A percentile compares a stretch with the other conserved stretches of the same genome.
Conservation (phyloP, 306 rosid genomes). For the Dicorynia guianensis region DNA sequence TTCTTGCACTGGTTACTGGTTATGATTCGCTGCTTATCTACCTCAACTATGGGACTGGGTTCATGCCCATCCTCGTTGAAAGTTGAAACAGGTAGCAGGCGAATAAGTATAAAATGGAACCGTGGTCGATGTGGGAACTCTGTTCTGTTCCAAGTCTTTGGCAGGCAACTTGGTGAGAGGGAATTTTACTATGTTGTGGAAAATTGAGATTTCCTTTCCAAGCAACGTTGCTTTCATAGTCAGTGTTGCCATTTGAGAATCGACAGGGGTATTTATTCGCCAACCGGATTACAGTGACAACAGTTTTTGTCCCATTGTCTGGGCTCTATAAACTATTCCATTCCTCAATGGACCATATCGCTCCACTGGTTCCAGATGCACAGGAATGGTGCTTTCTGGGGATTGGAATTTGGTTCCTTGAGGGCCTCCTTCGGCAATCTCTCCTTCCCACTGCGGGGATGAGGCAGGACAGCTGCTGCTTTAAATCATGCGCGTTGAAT, state of each 20-base stretch:
- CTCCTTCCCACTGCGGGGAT: too few relatives aligned
- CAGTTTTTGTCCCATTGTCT: slow-evolving; percentile 46
- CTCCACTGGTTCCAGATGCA: slow-evolving; percentile 49
- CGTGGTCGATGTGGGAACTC: neutral
- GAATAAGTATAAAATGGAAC: neutral
- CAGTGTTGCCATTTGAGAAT: slow-evolving; percentile 58
- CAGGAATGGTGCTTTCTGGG: slow-evolving; percentile 23
- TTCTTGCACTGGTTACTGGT: too few relatives aligned
- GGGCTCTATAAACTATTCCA: slow-evolving; percentile 32
- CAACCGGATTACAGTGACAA: slow-evolving; percentile 61
- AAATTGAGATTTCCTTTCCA: slow-evolving; percentile 16
- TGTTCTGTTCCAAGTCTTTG: too few relatives aligned
- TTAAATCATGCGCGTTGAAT: too few relatives aligned
- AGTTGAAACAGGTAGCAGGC: too few relatives aligned
- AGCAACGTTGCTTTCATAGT: slow-evolving; percentile 51
- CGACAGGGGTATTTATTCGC: slow-evolving; percentile 68
- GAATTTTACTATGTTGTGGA: neutral
- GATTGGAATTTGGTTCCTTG: neutral
- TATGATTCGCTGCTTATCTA: too few relatives aligned
- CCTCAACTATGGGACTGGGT: too few relatives aligned
- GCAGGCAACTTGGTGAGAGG: neutral
- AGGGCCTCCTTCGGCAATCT: too few relatives aligned
- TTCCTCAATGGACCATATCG: slow-evolving; percentile 43
- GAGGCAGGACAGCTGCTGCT: too few relatives aligned
- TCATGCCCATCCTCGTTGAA: too few relatives aligned